A percentile compares a stretch with the other conserved stretches of the same genome.
These are phyloP conservation scores for Avena sativa DNA, from an alignment of 176 grass and related monocot genomes.

Conservation along the genomic window DNA sequence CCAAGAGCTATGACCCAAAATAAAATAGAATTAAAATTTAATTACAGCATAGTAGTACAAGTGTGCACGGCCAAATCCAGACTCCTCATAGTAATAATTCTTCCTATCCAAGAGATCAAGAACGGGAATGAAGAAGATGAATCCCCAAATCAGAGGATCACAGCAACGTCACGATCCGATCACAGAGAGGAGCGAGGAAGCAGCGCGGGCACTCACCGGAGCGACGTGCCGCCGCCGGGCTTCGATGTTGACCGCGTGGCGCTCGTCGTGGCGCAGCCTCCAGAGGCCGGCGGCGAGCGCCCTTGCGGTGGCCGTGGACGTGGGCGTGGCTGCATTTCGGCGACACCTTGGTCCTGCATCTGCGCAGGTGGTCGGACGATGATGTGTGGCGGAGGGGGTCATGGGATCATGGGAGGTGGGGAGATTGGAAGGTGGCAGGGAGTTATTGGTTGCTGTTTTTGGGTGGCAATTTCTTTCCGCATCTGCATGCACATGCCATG, in stretches of 20 bases:
- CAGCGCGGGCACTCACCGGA: not conserved
- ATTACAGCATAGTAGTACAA: not conserved
- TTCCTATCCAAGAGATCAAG: not conserved
- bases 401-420: constrained; percentile 42
- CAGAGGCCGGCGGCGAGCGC: constrained; percentile 57
- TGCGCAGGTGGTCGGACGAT: constrained; percentile 21
- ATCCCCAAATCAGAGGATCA: not conserved
- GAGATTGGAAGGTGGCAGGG: constrained; percentile 2
- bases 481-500: constrained; percentile 53
- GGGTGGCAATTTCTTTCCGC: constrained; percentile 25
- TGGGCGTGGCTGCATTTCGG: constrained; percentile 36
- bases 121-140: not conserved
- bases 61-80: not conserved
- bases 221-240: not conserved
- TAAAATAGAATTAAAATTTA: not conserved
- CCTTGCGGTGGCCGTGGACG: constrained; percentile 48
- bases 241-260: not conserved
- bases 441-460: constrained; percentile 18
- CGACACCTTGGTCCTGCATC: constrained; percentile 10
- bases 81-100: not conserved
- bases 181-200: not conserved
- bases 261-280: constrained; percentile 49
- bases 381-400: constrained; percentile 24
- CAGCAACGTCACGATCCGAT: not conserved
- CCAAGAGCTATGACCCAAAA: not conserved